These are phyloP conservation scores for Xanthoconium purpureum DNA, from an alignment of 768 basidiomycete genomes.

Conservation along the genomic window DNA sequence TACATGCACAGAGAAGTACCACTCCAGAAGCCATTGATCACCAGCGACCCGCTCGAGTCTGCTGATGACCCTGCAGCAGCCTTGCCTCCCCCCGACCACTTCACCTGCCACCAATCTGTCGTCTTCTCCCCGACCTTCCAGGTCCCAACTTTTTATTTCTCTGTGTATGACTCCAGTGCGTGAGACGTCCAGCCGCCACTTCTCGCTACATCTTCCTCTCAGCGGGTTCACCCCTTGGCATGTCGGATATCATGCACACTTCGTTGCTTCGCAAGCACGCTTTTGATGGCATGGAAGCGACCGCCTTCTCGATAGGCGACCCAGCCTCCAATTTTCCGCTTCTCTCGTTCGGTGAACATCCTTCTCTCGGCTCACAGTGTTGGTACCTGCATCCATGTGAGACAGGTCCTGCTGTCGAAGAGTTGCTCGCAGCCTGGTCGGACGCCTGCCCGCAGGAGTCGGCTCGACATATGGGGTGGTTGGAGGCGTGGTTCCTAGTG, in stretches of 20 bases:
- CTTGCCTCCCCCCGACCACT: constrained; percentile 23
- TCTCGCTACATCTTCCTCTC: constrained; percentile 14
- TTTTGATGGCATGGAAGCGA: constrained; percentile 42
- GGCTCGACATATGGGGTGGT: constrained; percentile 37
- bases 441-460: constrained; percentile 10
- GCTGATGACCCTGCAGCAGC: constrained; percentile 42
- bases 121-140: constrained; percentile 76
- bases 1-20: constrained; percentile 43
- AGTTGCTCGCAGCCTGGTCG: constrained; percentile 54
- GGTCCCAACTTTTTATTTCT: constrained; percentile 84
- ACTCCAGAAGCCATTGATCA: constrained; percentile 14
- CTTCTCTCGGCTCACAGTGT: constrained; percentile 64
- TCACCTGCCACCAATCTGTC: constrained; percentile 62
- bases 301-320: constrained; percentile 53
- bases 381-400: constrained; percentile 93
- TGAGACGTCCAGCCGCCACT: constrained; percentile 24
- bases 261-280: constrained; percentile 55
- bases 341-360: constrained; percentile 86
- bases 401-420: constrained; percentile 60
- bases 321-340: constrained; percentile 63
- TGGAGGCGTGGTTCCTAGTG: constrained; percentile 79
- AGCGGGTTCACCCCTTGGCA: constrained; percentile 65
- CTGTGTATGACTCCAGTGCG: constrained; percentile 65
- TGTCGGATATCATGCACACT: constrained; percentile 54
- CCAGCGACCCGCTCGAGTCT: constrained; percentile 15